phyloP scores from a whole-genome alignment of 805 yeast species.

The Candida easanensis region DNA sequence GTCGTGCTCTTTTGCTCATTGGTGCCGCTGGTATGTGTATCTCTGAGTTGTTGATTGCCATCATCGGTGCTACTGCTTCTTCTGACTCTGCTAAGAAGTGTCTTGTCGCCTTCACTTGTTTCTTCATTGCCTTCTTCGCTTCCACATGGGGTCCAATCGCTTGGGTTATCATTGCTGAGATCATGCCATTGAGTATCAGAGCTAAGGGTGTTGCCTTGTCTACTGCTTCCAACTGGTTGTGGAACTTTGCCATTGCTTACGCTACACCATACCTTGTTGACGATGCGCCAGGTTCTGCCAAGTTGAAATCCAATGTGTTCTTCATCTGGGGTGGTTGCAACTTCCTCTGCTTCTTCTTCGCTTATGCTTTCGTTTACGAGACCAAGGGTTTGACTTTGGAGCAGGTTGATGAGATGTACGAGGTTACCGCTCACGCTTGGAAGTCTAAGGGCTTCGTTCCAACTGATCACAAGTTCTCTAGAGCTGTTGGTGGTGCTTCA shows the following conservation, averaged over 20 bases:
- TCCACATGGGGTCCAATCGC: conserved; percentile 1
- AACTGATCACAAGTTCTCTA: conserved; percentile 31
- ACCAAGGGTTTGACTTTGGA: not conserved
- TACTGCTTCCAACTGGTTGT: not conserved
- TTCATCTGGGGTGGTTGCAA: conserved; percentile 1
- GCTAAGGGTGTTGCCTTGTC: not conserved
- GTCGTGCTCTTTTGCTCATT: not conserved
- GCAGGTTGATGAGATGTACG: conserved; percentile 1
- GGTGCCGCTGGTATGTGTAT: conserved; percentile 1
- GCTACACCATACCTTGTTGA: not conserved
- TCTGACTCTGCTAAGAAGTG: not conserved
- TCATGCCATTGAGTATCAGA: not conserved
- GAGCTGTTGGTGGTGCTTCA: conserved; percentile 14
- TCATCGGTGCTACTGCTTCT: not conserved
- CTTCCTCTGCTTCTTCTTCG: conserved; percentile 1
- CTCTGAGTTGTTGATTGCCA: conserved; percentile 1
- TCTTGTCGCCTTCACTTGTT: not conserved
- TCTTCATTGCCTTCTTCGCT: conserved; percentile 1
- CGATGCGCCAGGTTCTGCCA: not conserved
- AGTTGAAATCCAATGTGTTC: not conserved
- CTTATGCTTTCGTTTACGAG: not conserved
- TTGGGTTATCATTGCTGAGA: not conserved
- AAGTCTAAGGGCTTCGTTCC: conserved; percentile 30
- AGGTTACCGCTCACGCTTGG: conserved; percentile 27
- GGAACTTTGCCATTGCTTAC: not conserved